Base-by-base conservation (phyloP, 345 rosid species). In the Salix dunnii region DNA sequence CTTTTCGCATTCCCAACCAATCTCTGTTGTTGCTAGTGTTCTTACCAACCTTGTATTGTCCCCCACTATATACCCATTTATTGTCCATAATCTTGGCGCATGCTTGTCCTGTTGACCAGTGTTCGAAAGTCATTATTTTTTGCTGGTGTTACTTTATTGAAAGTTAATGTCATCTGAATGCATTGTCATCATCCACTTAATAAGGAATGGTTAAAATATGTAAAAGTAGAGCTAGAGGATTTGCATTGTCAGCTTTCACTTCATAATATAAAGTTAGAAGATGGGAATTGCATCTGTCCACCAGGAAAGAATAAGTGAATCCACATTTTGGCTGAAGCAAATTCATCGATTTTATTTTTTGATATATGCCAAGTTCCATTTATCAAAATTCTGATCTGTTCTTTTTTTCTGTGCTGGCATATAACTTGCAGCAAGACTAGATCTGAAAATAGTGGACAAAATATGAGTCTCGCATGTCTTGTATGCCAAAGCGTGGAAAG, bases 401-500 rank as follows among this genome's bases (percentile, higher is more conserved):
- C 9, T 64, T 36, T 63, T 27, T 71, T 35, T 36, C 17, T 70
- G 25, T 21, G 36, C 36, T 76, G 55, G 18, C 66, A 12, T 76
- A 7, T 67, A 43, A 55, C 55, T 23, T 71, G 75, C 75, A 63
- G 75, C 16, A 46, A 25, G 46, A 62, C 25, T 64, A 48, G n/a
- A 23, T 70, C 74, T 71, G 51, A 23, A 62, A 43, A 67, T n/a
- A 33, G 64, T 31, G 13, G 49, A 72, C 13, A 65, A 72, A 82
- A 64, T 20, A 92, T 91, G 99, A 93, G 97, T 84, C 86, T 95
- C 73, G 94, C 98, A 61, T 93, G 99, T 81, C 93, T 95, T 2
- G 96, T 87, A 70, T 93, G 99, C 85, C 97, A 90, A 73, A 80
- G 92, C 46, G 93, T 91, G 30, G 99, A 95, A 84, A 95, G 99